Base-by-base conservation (phyloP, 1,284 basidiomycete genomes). In the Sanghuangporus baumii region DNA sequence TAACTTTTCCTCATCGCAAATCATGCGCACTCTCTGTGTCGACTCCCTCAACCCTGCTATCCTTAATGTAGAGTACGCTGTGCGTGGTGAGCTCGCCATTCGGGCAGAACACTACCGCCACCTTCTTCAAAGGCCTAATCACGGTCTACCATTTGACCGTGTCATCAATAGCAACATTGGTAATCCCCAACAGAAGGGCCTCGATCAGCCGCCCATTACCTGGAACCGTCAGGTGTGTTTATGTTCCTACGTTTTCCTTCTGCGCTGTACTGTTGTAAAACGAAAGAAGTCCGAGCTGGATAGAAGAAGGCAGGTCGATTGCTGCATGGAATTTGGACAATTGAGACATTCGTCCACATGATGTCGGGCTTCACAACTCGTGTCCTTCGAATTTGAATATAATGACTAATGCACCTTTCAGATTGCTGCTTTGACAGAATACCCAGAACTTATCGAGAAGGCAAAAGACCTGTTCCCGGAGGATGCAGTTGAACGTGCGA, bases 131-230 rank as follows among this genome's bases (percentile, higher is more conserved):
- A 74, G 81, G 43, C 74, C 76, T 7, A 74, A 80, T 64, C 77
- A 85, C 64, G 77, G 78, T 23, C 82, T 98, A 18, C 93, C 94
- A 23, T 99, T 98, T 74, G 83, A 88, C 72, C 87, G 87, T 69
- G 83, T 99, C 74, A 94, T 98, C 73, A 93, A 88, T 26, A 94
- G 94, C 67, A 99, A 99, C 78, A 99, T 99, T 64, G 96, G 96
- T 8, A 99, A 99, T 74, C 96, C 96, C 0, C 96, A 99, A 77
- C 96, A 98, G 76, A 89, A 89, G 72, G 94, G 93, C 0, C 81
- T 99, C 51, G 89, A 98, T 74, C 97, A 99, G 75, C 86, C 88
- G 23, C 94, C 96, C 1, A 85, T 99, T 66, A 98, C 96, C 7
- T 99, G 94, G 75, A 86, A 88, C 71, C 83, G 96, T 65, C 96